A percentile compares a stretch with the other conserved stretches of the same genome.
Conservation (phyloP, 169 alveolate species). For the Eimeria praecox region DNA sequence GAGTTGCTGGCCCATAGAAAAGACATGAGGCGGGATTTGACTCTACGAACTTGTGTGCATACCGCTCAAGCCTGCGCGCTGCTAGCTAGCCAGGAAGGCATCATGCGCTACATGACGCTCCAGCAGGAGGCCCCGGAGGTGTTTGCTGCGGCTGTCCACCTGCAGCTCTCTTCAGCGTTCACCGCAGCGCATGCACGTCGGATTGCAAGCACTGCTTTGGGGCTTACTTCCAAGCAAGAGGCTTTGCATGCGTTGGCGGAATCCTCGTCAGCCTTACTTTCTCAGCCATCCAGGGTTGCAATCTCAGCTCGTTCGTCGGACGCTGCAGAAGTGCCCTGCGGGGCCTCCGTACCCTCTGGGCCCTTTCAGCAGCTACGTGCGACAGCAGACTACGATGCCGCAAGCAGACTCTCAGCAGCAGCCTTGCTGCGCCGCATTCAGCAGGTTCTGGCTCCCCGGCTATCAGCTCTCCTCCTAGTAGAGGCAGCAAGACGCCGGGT, state of each 20-base stretch:
- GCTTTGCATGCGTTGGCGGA: neutral
- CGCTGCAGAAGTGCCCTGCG: neutral
- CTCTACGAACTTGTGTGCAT: neutral
- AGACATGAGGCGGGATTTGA: neutral
- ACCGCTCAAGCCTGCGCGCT: slow-evolving; percentile 39
- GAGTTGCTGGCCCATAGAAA: neutral
- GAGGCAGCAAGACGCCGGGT: neutral
- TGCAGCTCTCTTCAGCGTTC: neutral
- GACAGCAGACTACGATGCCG: neutral
- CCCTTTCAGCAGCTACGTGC: neutral
- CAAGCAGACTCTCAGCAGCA: neutral
- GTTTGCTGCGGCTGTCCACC: slow-evolving; percentile 3
- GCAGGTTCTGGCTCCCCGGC: slow-evolving; percentile 14
- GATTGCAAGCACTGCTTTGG: neutral
- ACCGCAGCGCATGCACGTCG: neutral
- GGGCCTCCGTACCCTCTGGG: neutral
- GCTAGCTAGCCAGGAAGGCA: slow-evolving; percentile 19
- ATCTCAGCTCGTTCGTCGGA: neutral
- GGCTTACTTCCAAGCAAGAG: neutral
- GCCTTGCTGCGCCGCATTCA: slow-evolving; percentile 2
- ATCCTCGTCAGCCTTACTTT: neutral
- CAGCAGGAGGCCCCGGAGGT: neutral
- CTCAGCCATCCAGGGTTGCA: neutral
- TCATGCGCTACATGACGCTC: neutral
- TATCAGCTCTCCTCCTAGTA: neutral